phyloP scores from a whole-genome alignment of 306 rosid genomes.

The Rosa rugosa region DNA sequence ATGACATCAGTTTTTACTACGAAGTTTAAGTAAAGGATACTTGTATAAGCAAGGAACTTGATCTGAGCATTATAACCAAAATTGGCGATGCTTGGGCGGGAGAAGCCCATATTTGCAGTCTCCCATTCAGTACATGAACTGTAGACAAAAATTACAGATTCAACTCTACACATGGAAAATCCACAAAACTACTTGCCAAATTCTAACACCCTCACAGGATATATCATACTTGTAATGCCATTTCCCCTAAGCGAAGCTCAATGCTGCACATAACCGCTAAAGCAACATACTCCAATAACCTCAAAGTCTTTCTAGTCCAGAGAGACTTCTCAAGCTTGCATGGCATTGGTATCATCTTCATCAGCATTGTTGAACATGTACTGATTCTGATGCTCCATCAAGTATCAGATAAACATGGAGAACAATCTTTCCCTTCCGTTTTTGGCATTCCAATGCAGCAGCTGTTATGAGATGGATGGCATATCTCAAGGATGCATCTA shows the following conservation, averaged over 20 bases:
- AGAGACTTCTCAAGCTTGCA: constrained; percentile 45
- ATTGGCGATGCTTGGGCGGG: too few relatives aligned
- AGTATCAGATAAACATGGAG: constrained; percentile 80
- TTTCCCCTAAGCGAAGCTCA: background rate
- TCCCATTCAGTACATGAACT: too few relatives aligned
- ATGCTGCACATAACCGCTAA: background rate
- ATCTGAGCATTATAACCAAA: too few relatives aligned
- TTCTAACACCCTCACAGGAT: background rate
- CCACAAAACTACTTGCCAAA: background rate
- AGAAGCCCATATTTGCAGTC: too few relatives aligned
- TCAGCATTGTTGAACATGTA: constrained; percentile 88
- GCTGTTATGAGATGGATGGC: constrained; percentile 91
- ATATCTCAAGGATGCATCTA: constrained; percentile 87
- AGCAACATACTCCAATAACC: background rate
- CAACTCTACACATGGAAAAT: background rate
- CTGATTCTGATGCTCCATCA: constrained; percentile 90
- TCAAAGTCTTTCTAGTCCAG: background rate
- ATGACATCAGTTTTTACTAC: too few relatives aligned
- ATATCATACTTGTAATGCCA: background rate
- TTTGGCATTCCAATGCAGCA: constrained; percentile 79
- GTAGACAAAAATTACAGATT: background rate
- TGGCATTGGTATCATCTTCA: constrained; percentile 61
- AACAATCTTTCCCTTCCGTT: constrained; percentile 76
- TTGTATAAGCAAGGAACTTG: too few relatives aligned
- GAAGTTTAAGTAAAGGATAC: too few relatives aligned